Conservation (phyloP, 2,329 filamentous ascomycete genomes). For the Verticillium alfalfae region DNA sequence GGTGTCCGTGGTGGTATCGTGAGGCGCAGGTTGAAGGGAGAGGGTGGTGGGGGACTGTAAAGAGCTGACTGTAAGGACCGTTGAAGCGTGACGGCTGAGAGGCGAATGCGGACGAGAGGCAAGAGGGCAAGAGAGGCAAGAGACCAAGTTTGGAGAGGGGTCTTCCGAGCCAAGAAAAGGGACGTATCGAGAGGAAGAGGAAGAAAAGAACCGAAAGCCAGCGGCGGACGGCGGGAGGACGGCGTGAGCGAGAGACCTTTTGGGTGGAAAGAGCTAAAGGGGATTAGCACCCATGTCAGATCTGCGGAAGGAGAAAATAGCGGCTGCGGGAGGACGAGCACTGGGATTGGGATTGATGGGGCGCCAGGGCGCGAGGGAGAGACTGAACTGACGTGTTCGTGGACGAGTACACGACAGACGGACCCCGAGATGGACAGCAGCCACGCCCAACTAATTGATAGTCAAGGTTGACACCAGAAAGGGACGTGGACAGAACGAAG, state of each 20-base stretch:
- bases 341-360: neutral
- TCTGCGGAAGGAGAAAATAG: neutral
- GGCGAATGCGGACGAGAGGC: neutral
- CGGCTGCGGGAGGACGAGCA: neutral
- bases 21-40: neutral
- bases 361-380: neutral
- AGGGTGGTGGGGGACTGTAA: neutral
- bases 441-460: neutral
- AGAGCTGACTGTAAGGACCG: neutral
- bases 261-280: neutral
- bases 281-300: neutral
- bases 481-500: neutral
- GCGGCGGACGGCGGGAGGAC: neutral
- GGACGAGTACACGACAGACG: neutral
- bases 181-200: neutral
- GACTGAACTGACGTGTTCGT: neutral
- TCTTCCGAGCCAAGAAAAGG: neutral
- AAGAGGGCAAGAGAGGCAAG: neutral
- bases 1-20: neutral
- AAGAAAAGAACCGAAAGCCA: neutral
- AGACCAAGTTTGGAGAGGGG: neutral
- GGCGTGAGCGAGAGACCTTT: neutral
- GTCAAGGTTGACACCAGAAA: neutral
- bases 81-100: neutral
- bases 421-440: neutral